Evolutionary conservation across 1,139 yeast genomes (phyloP), one percentile per base, ranked within the genome.

Genomic region (Geotrichum histeridarum): DNA sequence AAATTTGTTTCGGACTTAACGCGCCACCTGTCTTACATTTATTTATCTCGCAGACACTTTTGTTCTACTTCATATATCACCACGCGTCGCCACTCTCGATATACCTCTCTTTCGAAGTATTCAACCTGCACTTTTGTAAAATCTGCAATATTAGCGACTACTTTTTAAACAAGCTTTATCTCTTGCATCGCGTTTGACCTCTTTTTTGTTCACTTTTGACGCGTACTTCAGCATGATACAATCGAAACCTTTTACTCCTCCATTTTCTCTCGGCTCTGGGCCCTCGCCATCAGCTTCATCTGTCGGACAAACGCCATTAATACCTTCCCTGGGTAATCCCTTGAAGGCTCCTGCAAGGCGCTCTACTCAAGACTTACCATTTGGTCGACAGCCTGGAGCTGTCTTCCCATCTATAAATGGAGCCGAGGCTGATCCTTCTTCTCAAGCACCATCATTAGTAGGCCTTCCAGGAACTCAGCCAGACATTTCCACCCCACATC

Each of bases 61-160:
- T 38, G 35, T 41, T 31, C 15, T 30, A 15, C 33, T 15, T 49
- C 11, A 12, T 18, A 39, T 38, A 22, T 22, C 27, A 22, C 33
- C 31, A 51, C 54, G 54, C 54, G 54, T 51, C 54, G 54, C 54
- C 54, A 51, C 53, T 43, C 39, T 17, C 8, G 2, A 11, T 37
- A 11, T n/a, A 37, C 39, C 15, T n/a, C 8, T 17, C n/a, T 9
- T 15, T 8, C 15, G 18, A 9, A 8, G 8, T n/a, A 6, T n/a
- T 37, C 17, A 37, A 37, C 39, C n/a, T n/a, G n/a, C n/a, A n/a
- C n/a, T n/a, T n/a, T n/a, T n/a, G n/a, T 12, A 7, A 33, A 11
- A 33, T 12, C 39, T 37, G 2, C 39, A n/a, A 37, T 2, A 9
- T 37, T n/a, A n/a, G n/a, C 39, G 17, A 6, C 5, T 37, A 3